Percentiles rank a stretch among this genome's conserved stretches.
Conservation (phyloP, 306 rosid genomes). For the Acacia crassicarpa region DNA sequence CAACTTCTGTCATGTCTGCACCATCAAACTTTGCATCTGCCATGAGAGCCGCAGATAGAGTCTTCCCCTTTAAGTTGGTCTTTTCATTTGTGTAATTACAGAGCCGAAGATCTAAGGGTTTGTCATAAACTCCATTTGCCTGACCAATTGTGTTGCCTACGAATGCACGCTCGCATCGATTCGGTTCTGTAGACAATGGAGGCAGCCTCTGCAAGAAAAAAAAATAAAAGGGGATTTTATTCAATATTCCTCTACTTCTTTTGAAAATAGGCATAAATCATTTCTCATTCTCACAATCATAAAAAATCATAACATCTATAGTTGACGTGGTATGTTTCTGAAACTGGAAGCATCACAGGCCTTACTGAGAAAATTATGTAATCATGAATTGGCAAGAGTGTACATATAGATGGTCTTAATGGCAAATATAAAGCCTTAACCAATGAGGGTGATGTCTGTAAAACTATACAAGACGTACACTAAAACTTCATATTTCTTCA, state of each 20-base stretch:
- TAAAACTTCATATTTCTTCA: background rate
- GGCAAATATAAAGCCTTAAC: slow-evolving; percentile 8
- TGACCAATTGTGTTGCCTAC: slow-evolving; percentile 93
- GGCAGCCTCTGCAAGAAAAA: slow-evolving; percentile 78
- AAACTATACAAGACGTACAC: background rate
- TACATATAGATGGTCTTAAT: background rate
- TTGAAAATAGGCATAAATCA: slow-evolving; percentile 9
- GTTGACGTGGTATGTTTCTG: background rate
- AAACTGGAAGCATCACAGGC: background rate
- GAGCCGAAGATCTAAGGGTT: slow-evolving; percentile 86
- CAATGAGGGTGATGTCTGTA: slow-evolving; percentile 1
- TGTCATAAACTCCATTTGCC: slow-evolving; percentile 96
- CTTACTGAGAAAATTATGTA: background rate
- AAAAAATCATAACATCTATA: slow-evolving; percentile 1
- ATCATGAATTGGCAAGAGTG: background rate
- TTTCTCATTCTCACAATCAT: slow-evolving; percentile 17
- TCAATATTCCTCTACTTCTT: slow-evolving; percentile 16
- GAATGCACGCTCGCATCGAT: slow-evolving; percentile 87
- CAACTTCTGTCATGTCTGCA: slow-evolving; percentile 94
- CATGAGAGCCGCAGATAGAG: slow-evolving; percentile 95
- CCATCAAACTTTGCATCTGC: slow-evolving; percentile 96
- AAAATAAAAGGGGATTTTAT: slow-evolving; percentile 3
- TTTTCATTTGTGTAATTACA: slow-evolving; percentile 87
- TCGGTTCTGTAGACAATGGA: slow-evolving; percentile 85
- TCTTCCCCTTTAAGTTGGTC: slow-evolving; percentile 78